phyloP scores from a whole-genome alignment of 2,329 filamentous ascomycete species.

The Nigrospora oryzae region DNA sequence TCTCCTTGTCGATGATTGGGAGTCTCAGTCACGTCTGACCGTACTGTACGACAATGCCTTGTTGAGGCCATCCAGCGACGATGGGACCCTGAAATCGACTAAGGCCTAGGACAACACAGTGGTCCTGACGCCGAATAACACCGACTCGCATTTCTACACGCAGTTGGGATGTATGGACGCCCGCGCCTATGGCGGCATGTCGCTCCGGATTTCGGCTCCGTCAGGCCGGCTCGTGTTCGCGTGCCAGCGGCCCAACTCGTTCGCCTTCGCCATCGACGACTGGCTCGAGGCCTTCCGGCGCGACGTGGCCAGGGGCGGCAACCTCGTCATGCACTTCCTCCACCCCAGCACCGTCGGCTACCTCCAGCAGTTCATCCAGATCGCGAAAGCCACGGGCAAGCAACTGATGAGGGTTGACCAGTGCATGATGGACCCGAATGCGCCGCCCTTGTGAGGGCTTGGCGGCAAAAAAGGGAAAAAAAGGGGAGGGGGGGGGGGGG shows the following conservation, averaged over 20 bases:
- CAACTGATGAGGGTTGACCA: constrained; percentile 59
- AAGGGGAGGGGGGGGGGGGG: too few relatives aligned
- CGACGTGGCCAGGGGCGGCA: constrained; percentile 53
- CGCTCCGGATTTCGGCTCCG: constrained; percentile 44
- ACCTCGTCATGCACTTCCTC: constrained; percentile 60
- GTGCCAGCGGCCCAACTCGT: constrained; percentile 60
- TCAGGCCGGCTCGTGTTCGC: constrained; percentile 50
- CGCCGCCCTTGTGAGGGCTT: constrained; percentile 22
- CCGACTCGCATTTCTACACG: constrained; percentile 48
- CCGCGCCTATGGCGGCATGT: constrained; percentile 43
- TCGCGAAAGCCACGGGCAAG: constrained; percentile 56
- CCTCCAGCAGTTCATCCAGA: constrained; percentile 54
- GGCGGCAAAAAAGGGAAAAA: too few relatives aligned
- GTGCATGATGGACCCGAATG: constrained; percentile 54
- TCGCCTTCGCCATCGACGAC: constrained; percentile 66
- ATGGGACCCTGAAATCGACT: constrained; percentile 46
- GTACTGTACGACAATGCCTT: constrained; percentile 54
- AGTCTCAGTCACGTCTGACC: constrained; percentile 50
- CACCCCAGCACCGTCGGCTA: constrained; percentile 56
- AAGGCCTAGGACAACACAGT: constrained; percentile 40
- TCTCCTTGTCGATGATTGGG: constrained; percentile 48
- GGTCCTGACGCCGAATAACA: constrained; percentile 39
- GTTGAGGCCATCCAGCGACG: constrained; percentile 44
- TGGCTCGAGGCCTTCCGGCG: constrained; percentile 57
- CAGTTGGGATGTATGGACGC: constrained; percentile 46